Evolutionary conservation across 805 yeast species (phyloP), one percentile per base, ranked within the genome.

Genomic region (Yarrowia yakushimensis): DNA sequence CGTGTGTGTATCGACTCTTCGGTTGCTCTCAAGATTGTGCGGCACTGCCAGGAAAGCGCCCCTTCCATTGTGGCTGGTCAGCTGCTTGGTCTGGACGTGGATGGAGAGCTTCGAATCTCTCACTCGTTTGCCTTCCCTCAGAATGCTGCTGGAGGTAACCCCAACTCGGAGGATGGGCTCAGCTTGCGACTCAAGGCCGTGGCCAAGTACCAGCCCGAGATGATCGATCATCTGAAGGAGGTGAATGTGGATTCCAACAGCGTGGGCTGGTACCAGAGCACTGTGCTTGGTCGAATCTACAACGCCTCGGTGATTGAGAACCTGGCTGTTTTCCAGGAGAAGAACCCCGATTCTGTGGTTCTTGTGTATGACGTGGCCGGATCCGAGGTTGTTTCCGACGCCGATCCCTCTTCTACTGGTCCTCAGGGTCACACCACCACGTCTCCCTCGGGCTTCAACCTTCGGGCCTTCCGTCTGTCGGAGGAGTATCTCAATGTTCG

Each of bases 251-350:
- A 91, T 48, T 79, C 84, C 43, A 88, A 85, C 70, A 79, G 85
- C 65, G 82, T 85, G 66, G 97, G 97, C 33, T 90, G 92, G 90
- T 90, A 88, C 76, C 83, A 88, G 71, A 79, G 87, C 45, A 80
- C 90, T 28, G 76, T 78, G 59, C 81, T 87, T 39, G 94, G 94
- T 48, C 84, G 84, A 71, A 85, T 85, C 71, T 82, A 85, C 69
- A 84, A 85, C 64, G 82, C 83, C 62, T 60, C 70, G 50, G 78
- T 88, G 59, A 79, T 90, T 28, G 96, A 90, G 68, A 80, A 85
- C 39, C 79, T 90, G 76, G 82, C 85, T 48, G 82, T 82, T 64
- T 83, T 82, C 71, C 94, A 88, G 75, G 73, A 74, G 66, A 78
- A 78, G 71, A 81, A 82, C 69, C 77, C 82, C 55, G 78, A 79